phyloP scores from a whole-genome alignment of 2,329 filamentous ascomycete genomes.

The Ilyonectria robusta region DNA sequence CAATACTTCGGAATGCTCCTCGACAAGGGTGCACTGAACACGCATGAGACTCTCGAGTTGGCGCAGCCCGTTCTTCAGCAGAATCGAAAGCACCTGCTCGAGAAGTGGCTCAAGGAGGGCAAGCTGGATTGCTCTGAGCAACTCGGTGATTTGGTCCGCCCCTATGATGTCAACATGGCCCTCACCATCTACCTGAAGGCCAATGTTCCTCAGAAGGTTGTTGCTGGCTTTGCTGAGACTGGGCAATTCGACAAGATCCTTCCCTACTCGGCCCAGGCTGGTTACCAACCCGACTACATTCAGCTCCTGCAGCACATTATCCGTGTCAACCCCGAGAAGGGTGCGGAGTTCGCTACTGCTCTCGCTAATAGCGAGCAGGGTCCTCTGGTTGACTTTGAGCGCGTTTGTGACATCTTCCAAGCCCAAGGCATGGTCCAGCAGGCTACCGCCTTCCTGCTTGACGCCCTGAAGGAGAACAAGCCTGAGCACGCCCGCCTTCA shows the following conservation, averaged over 20 bases:
- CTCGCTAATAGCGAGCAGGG: slow-evolving; percentile 91
- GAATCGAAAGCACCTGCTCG: slow-evolving; percentile 93
- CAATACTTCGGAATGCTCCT: slow-evolving; percentile 98
- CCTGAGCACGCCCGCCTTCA: slow-evolving; percentile 95
- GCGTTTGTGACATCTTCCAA: slow-evolving; percentile 97
- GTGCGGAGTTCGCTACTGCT: slow-evolving; percentile 92
- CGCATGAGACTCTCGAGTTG: slow-evolving; percentile 93
- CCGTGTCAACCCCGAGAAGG: slow-evolving; percentile 92
- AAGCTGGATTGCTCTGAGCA: slow-evolving; percentile 98
- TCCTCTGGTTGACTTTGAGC: slow-evolving; percentile 90
- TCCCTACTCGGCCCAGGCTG: slow-evolving; percentile 86
- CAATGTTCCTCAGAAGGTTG: slow-evolving; percentile 92
- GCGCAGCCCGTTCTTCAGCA: slow-evolving; percentile 93
- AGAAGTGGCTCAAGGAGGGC: slow-evolving; percentile 98
- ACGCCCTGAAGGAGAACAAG: slow-evolving; percentile 94
- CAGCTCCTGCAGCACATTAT: slow-evolving; percentile 93
- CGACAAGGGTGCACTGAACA: slow-evolving; percentile 94
- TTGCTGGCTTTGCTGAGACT: slow-evolving; percentile 94
- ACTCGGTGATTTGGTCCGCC: slow-evolving; percentile 92
- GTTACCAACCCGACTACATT: slow-evolving; percentile 97
- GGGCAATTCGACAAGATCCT: slow-evolving; percentile 98
- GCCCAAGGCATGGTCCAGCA: slow-evolving; percentile 98
- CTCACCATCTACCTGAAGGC: slow-evolving; percentile 92
- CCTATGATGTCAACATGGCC: slow-evolving; percentile 90
- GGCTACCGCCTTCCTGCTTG: slow-evolving; percentile 96